Base-by-base conservation (phyloP, 73 alveolate species). In the Urostyla sp. region DNA sequence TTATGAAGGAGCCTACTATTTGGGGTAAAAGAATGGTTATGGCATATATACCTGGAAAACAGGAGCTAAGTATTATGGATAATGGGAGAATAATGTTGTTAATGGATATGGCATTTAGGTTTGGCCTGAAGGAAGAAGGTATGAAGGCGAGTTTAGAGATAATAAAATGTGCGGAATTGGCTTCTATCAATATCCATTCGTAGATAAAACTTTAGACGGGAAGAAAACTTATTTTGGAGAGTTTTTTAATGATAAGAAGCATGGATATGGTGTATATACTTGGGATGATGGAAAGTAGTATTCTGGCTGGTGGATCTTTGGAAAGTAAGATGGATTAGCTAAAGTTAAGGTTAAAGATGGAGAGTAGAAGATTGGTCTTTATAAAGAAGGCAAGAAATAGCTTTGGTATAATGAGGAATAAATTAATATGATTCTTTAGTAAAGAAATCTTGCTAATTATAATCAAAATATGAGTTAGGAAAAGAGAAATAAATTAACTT, bases 11-110 rank as follows among this genome's bases (percentile, higher is more conserved):
- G 87, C 51, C 32, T 92, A 85, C 43, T 30, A 28, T 23, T 51
- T 76, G 31, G 91, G 96, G 5, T 75, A 56, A 67, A 92, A 92
- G 78, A 78, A 92, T 31, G 98, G 98, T 7, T 27, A 72, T 38
- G 94, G 94, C 3, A 44, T 59, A 6, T 94, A 91, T 85, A 44
- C 36, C 53, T 94, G 98, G 98, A 85, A 90, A 4, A 92, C 88
- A 89, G 96, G 95, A 0, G 43, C 94, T 23, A 79, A 79, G n/a
- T 94, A 92, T 84, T 86, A 87, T 60, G 98, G 98, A 18, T 88
- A 89, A 50, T 94, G 89, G 83, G 10, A 18, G 37, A 44, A 28
- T 21, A 83, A 90, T 75, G 86, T 72, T 77, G 80, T 90, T 51
- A 87, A 78, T 40, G 96, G 96, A 38, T 78, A 55, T 75, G 95